These are phyloP conservation scores for Borovskyia barvae DNA, from an alignment of 208 protist species.

Conservation along the genomic window DNA sequence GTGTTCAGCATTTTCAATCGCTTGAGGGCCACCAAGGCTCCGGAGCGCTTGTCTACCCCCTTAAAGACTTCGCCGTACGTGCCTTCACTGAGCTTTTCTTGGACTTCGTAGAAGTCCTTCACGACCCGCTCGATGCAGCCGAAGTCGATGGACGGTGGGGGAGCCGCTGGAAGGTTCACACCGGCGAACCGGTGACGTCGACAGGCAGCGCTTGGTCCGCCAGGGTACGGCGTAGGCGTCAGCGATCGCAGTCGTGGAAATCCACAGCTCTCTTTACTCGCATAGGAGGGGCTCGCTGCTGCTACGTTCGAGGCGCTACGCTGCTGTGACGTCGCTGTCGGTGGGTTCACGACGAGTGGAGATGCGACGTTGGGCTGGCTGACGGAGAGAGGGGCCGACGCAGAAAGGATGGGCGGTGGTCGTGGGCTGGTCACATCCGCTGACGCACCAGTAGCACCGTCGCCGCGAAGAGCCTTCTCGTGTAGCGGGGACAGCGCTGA, in stretches of 20 bases:
- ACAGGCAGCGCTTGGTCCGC: conserved; percentile 20
- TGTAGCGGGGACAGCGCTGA: too few species aligned
- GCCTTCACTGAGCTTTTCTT: conserved; percentile 94
- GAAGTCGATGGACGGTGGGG: conserved; percentile 44
- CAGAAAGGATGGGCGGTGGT: too few species aligned
- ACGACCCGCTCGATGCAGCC: conserved; percentile 49
- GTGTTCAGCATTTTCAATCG: conserved; percentile 76
- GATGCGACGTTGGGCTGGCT: too few species aligned
- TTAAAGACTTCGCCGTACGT: conserved; percentile 97
- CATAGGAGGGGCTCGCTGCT: neutral
- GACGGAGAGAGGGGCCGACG: too few species aligned
- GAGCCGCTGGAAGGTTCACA: conserved; percentile 56
- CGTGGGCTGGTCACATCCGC: too few species aligned
- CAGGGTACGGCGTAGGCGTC: conserved; percentile 37
- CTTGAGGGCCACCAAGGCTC: conserved; percentile 75
- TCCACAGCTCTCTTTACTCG: neutral
- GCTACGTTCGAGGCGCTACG: too few species aligned
- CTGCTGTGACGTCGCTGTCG: too few species aligned
- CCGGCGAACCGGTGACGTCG: conserved; percentile 46
- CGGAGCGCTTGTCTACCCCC: conserved; percentile 44
- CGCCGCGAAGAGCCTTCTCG: too few species aligned
- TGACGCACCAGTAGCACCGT: too few species aligned
- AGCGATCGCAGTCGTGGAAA: conserved; percentile 26
- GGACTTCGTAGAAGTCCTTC: conserved; percentile 61
- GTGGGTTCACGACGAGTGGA: too few species aligned